These are phyloP conservation scores for Fusarium kyushuense DNA, from an alignment of 2,329 filamentous ascomycete species.

Conservation along the genomic window DNA sequence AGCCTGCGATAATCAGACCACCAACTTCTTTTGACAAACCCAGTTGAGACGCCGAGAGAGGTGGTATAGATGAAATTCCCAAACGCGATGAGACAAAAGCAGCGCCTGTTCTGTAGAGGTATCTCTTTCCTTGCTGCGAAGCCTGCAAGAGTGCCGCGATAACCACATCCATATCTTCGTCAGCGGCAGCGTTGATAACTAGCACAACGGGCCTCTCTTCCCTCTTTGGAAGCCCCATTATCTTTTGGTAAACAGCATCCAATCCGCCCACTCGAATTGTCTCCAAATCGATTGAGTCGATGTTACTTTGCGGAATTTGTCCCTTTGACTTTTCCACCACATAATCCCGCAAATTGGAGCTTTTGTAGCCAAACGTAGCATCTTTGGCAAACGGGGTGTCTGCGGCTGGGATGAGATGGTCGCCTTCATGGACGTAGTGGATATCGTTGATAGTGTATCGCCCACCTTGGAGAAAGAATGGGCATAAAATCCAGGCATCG, in stretches of 20 bases:
- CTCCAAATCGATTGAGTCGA: constrained; percentile 59
- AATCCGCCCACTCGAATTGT: constrained; percentile 63
- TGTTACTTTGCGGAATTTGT: constrained; percentile 52
- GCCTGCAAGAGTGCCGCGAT: constrained; percentile 60
- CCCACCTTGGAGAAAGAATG: constrained; percentile 70
- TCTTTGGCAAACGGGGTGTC: constrained; percentile 68
- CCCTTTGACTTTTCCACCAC: constrained; percentile 66
- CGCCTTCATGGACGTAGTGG: constrained; percentile 68
- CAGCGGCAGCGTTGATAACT: constrained; percentile 65
- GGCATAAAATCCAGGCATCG: constrained; percentile 67
- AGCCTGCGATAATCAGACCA: constrained; percentile 67
- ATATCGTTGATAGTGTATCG: constrained; percentile 68
- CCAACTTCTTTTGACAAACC: constrained; percentile 55
- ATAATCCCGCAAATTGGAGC: constrained; percentile 61
- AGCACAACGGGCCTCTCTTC: constrained; percentile 52
- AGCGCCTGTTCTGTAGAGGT: constrained; percentile 57
- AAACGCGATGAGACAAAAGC: constrained; percentile 62
- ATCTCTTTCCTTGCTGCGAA: constrained; percentile 50
- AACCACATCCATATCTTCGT: constrained; percentile 68
- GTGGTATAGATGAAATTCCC: constrained; percentile 63
- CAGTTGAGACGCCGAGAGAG: constrained; percentile 61
- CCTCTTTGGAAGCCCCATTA: constrained; percentile 50
- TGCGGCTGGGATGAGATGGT: constrained; percentile 55
- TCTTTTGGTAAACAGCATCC: constrained; percentile 55
- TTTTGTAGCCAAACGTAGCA: constrained; percentile 68